These are phyloP conservation scores for Coniochaeta prunicola DNA, from an alignment of 2,329 filamentous ascomycete species.

Conservation along the genomic window DNA sequence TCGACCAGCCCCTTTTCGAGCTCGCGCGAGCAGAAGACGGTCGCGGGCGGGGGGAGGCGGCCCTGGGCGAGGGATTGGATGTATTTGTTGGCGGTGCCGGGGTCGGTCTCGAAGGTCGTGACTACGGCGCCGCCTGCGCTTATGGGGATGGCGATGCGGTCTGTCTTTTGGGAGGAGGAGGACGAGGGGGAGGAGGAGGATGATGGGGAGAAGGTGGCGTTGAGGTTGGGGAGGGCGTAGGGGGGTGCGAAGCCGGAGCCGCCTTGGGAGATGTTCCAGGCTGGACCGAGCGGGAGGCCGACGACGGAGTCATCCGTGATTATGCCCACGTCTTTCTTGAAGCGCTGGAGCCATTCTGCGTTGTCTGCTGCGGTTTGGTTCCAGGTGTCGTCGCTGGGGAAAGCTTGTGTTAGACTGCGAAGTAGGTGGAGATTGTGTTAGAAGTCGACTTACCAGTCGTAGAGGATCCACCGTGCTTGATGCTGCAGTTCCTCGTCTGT, in stretches of 20 bases:
- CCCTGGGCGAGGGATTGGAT: conserved; percentile 29
- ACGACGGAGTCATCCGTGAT: conserved; percentile 39
- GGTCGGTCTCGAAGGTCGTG: conserved; percentile 35
- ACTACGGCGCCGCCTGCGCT: conserved; percentile 16
- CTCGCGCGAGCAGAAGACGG: conserved; percentile 51
- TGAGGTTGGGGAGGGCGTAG: conserved; percentile 42
- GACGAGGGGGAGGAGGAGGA: conserved; percentile 26
- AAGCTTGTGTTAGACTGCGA: conserved; percentile 11
- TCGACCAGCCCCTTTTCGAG: conserved; percentile 46
- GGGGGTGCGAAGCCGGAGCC: conserved; percentile 50
- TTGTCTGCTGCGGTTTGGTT: conserved; percentile 59
- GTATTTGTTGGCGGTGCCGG: conserved; percentile 39
- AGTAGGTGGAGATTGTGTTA: background rate
- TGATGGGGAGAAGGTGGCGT: conserved; percentile 28
- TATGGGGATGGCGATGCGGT: background rate
- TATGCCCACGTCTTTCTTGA: conserved; percentile 52
- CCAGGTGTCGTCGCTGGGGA: conserved; percentile 50
- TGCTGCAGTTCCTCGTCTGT: conserved; percentile 57
- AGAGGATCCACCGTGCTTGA: conserved; percentile 56
- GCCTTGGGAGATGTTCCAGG: conserved; percentile 42
- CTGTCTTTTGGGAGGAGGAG: background rate
- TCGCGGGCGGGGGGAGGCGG: conserved; percentile 38
- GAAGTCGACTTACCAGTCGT: conserved; percentile 44
- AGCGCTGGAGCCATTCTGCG: conserved; percentile 54
- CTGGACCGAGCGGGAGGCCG: conserved; percentile 32